Percentiles rank a stretch among this genome's conserved stretches.
phyloP scores from a whole-genome alignment of 371 early-diverging fungal genomes.

The Rhizopus microsporus region DNA sequence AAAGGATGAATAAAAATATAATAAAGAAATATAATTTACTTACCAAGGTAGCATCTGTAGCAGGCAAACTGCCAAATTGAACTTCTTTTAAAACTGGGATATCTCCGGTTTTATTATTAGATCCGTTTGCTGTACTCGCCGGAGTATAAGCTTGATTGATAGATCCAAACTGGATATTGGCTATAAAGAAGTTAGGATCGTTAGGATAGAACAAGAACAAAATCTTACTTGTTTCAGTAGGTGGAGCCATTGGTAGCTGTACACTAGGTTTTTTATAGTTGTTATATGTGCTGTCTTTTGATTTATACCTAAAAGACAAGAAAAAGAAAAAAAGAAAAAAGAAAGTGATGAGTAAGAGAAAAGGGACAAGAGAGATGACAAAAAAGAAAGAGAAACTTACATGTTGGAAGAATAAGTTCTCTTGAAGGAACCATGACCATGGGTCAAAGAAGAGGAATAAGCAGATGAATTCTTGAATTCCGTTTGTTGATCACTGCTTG shows the following conservation, averaged over 20 bases:
- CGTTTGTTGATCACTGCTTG: neutral
- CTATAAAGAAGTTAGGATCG: slow-evolving; percentile 3
- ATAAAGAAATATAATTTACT: slow-evolving; percentile 9
- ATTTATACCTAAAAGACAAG: slow-evolving; percentile 7
- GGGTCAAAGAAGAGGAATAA: neutral
- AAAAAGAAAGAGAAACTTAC: neutral
- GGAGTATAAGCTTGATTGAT: slow-evolving; percentile 32
- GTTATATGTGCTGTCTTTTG: slow-evolving; percentile 18
- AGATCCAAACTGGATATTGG: slow-evolving; percentile 61
- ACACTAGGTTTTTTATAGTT: slow-evolving; percentile 32
- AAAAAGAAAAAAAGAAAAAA: neutral
- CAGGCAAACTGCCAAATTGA: slow-evolving; percentile 45
- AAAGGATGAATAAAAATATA: too few relatives aligned
- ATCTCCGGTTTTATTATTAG: slow-evolving; percentile 11
- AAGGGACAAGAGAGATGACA: slow-evolving; percentile 6
- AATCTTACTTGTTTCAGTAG: slow-evolving; percentile 36
- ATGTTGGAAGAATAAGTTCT: neutral
- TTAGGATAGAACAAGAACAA: neutral
- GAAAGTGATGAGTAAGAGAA: slow-evolving; percentile 12
- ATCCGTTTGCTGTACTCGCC: slow-evolving; percentile 6
- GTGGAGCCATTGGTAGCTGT: slow-evolving; percentile 47
- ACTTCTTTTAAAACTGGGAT: slow-evolving; percentile 30
- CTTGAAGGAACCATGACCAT: slow-evolving; percentile 2
- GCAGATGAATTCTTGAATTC: slow-evolving; percentile 9
- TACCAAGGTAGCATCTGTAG: slow-evolving; percentile 37